A percentile compares a stretch with the other conserved stretches of the same genome.
phyloP scores from a whole-genome alignment of 805 yeast genomes.

The Sugiyamaella lignohabitans region DNA sequence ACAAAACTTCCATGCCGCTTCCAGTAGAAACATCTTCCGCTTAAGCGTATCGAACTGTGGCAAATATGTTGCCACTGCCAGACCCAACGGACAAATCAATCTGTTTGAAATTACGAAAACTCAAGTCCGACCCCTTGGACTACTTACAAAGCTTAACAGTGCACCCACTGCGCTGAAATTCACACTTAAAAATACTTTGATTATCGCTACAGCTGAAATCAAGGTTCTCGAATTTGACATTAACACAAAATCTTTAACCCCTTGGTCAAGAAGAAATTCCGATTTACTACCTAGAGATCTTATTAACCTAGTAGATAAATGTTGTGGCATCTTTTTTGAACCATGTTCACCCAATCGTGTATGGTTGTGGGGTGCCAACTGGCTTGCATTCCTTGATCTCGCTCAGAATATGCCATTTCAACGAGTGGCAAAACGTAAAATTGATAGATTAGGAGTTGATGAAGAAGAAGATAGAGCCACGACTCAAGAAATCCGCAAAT shows the following conservation, averaged over 20 bases:
- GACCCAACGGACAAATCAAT: constrained; percentile 63
- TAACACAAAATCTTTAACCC: constrained; percentile 38
- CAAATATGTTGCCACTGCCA: constrained; percentile 47
- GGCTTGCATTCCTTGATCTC: constrained; percentile 73
- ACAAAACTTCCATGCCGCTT: constrained; percentile 3
- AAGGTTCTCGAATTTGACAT: constrained; percentile 63
- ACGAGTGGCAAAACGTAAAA: constrained; percentile 35
- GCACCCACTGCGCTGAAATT: constrained; percentile 48
- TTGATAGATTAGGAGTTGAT: constrained; percentile 40
- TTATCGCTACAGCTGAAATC: constrained; percentile 68
- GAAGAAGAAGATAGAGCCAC: constrained; percentile 11
- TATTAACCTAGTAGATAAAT: constrained; percentile 51
- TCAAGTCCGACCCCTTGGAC: constrained; percentile 21
- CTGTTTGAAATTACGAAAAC: constrained; percentile 30
- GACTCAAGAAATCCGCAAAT: background rate
- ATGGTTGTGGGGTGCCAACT: constrained; percentile 86
- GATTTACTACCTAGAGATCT: constrained; percentile 68
- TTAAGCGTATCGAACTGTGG: constrained; percentile 44
- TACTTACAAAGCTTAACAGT: constrained; percentile 41
- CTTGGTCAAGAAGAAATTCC: constrained; percentile 76
- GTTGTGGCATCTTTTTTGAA: constrained; percentile 63
- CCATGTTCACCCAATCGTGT: constrained; percentile 38
- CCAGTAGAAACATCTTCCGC: constrained; percentile 45
- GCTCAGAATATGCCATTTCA: constrained; percentile 47
- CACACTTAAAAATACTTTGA: constrained; percentile 44